Base-by-base conservation (phyloP, 257 asterid species). In the Sherardia arvensis region DNA sequence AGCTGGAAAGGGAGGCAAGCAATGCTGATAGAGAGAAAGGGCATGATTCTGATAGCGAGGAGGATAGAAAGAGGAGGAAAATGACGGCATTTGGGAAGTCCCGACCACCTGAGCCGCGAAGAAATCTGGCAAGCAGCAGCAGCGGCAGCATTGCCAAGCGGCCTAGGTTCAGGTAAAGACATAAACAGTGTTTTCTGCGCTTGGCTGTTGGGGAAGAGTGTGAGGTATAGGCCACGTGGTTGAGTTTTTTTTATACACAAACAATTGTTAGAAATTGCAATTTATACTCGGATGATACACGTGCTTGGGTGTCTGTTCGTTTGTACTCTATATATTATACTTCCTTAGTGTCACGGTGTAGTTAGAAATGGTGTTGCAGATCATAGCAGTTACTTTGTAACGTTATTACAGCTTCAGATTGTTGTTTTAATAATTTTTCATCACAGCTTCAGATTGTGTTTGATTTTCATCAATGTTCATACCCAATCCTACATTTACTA, bases 1-100 rank as follows among this genome's bases (percentile, higher is more conserved):
- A 87, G 79, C 64, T 87, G 69, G 94, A 87, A 76, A 77, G 83
- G 78, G 96, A 87, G 73, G 96, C 96, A 40, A 81, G 79, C 69
- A 78, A 83, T 70, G 94, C 91, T 0, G 96, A 87, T 62, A 66
- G 74, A 62, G 90, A 85, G 83, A 83, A 73, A 64, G 91, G 88
- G 32, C 72, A 80, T 14, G 94, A 87, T 45, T 85, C 88, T 0
- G 96, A 87, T 68, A 85, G 96, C 1, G 94, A 87, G 59, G 94
- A 83, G 3, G 96, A 87, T 55, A 74, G 88, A 53, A 71, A 84
- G 69, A 80, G 91, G 47, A 76, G 87, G 36, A 87, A 85, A 76
- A 66, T 64, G 60, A 84, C 85, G 77, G 71, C 79, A 1, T 69
- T 69, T 60, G 88, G 88, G 0, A 87, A 85, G 76, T 67, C 85